Base-by-base conservation (phyloP, 495 filamentous ascomycete genomes). In the Letharia lupina region DNA sequence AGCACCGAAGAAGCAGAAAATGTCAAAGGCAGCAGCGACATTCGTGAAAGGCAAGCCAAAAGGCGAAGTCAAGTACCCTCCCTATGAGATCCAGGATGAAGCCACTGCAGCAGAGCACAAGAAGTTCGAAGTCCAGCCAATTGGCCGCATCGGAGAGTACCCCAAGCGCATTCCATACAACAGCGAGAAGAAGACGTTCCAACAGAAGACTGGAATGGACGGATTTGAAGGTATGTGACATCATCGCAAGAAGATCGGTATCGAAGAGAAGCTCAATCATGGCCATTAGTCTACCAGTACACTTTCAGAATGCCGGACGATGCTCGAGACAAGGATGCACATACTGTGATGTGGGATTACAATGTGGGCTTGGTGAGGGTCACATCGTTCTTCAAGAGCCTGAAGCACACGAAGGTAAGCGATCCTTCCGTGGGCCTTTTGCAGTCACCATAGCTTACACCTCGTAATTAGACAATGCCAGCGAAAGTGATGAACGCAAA, bases 291-390 rank as follows among this genome's bases (percentile, higher is more conserved):
- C 8, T 96, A 93, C 75, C 86, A 93, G 65, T 98, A 98, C 75
- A 86, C 82, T n/a, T 98, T 96, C 78, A 83, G 84, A 70, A 73
- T 87, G 33, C 87, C 88, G 10, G 85, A 79, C 15, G 83, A 91
- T 48, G 83, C 86, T 9, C 82, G 80, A 67, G 65, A 65, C 13
- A 70, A 64, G 47, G 68, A 70, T 33, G 75, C 80, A 60, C 92
- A 91, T 79, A 83, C 80, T 10, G 85, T 98, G 35, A 91, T 96
- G 86, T 98, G 94, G 94, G 94, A 98, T 74, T 96, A 96, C 75
- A 91, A 92, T 67, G 86, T 93, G 65, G 94, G 94, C n/a, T 87
- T 96, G 37, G 93, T 97, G 61, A 86, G 93, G 65, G 93, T 93
- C 72, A 97, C 94, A 9, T 89, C 91, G 52, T 89, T 98, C 72